Base-by-base conservation (phyloP, 2,329 filamentous ascomycete species). In the Fusarium luffae region DNA sequence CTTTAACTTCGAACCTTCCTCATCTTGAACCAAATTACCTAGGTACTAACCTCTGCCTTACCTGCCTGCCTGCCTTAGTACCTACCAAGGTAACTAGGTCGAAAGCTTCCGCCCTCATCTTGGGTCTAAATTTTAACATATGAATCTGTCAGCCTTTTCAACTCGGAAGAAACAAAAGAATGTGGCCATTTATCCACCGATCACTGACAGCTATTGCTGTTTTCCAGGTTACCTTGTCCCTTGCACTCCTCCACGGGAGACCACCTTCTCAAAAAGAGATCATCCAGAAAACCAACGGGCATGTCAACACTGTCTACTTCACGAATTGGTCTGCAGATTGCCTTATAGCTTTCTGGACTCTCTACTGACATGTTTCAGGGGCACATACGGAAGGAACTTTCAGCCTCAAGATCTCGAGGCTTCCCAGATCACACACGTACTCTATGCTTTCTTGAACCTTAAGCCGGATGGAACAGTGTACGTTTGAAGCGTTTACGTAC, bases 381-480 rank as follows among this genome's bases (percentile, higher is more conserved):
- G 63, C 12, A 68, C 58, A 12, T 57, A 70, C 19, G 49, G 47
- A 51, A 63, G 63, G 48, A 47, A 68, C 34, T 70, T 68, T 80
- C 47, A 87, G 23, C 63, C 68, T 34, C 64, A 68, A 47, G 50
- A 70, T 42, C 55, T 70, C 18, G 42, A 56, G 14, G 58, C 49
- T 27, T 60, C 68, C 19, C 86, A 93, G 67, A 81, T 97, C 54
- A 95, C 91, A 1, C 92, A 96, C 73, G 84, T 97, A 3, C 84
- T 97, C 4, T 97, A 88, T 75, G 86, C 93, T 4, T 97, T 97
- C 79, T 91, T 93, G 74, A 94, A 97, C 75, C 79, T 97, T 19
- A 83, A 84, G 11, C 77, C 86, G 1, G 87, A 91, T 55, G 94
- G 94, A 34, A 91, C 92, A 73, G 91, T 95, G 80, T 91, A 85